These are phyloP conservation scores for Dactylellina drechsleri DNA, from an alignment of 2,329 filamentous ascomycete species.

Conservation along the genomic window DNA sequence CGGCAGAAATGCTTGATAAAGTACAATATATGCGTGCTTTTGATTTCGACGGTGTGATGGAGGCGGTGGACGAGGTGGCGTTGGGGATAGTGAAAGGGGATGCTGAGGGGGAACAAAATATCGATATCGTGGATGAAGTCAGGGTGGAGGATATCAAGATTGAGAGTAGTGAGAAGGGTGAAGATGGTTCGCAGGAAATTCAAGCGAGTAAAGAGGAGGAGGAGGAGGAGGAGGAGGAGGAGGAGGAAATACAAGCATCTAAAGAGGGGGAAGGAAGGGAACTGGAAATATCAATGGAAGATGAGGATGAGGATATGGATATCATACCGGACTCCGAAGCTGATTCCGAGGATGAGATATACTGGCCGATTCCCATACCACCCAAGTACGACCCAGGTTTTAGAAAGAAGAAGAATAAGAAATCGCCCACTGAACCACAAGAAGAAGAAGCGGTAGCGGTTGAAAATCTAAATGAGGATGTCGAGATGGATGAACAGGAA, in stretches of 20 bases:
- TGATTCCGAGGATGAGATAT: conserved; percentile 51
- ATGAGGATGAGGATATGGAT: conserved; percentile 14
- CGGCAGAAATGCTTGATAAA: conserved; percentile 37
- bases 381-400: conserved; percentile 43
- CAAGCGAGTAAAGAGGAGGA: conserved; percentile 2
- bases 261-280: background rate
- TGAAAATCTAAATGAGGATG: background rate
- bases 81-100: conserved; percentile 14
- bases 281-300: background rate
- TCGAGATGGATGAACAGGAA: conserved; percentile 7
- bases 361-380: conserved; percentile 36
- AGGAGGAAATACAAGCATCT: background rate
- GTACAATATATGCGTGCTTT: conserved; percentile 53
- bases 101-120: background rate
- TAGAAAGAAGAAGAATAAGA: conserved; percentile 23
- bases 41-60: conserved; percentile 49
- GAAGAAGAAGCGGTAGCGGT: background rate
- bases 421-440: background rate
- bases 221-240: background rate
- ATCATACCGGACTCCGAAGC: conserved; percentile 45
- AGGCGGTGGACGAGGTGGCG: conserved; percentile 35
- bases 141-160: background rate
- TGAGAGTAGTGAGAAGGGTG: background rate
- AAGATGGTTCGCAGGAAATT: background rate
- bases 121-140: background rate